Evolutionary conservation across 2,329 filamentous ascomycete genomes (phyloP), one percentile per base, ranked within the genome.

Genomic region (Geoglossum cookeanum): DNA sequence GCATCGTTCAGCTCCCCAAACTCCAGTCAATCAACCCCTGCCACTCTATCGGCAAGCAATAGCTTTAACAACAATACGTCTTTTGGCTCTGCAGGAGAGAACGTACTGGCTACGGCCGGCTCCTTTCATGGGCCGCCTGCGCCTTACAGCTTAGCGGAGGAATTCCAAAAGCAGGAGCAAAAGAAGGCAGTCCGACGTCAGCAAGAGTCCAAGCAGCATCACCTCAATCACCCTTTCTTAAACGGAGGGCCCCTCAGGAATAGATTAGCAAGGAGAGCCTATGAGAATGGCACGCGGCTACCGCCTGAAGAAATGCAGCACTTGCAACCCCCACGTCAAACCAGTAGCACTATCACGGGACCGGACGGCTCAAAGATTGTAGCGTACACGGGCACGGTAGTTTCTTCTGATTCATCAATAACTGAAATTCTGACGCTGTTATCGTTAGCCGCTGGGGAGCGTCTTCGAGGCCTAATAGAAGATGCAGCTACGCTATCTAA

Each of bases 381-480:
- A 2, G 70, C 78, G 47, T 82, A 83, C 0, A 83, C 82, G 1
- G 80, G 80, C 22, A 87, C 85, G 57, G 78, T 94, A 42, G 78
- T 92, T 0, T 81, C 84, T 39, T 67, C 70, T 22, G 85, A 89
- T 48, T 80, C 86, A 1, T 81, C 79, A 57, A 73, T 95, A 37
- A 84, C 85, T 13, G 89, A 95, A 60, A 85, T 96, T 62, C 71
- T 96, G 49, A 85, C 87, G 30, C 74, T 96, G 15, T 68, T 96
- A 58, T 92, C 88, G 4, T 77, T 96, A 58, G 86, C 87, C 17
- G 83, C 87, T 8, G 87, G 91, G 66, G 85, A 94, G 63, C 79
- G 88, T 32, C 64, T 96, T 42, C 78, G 86, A 56, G 79, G 81
- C 11, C 70, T 96, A 33, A 66, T 96, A 3, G 85, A 90, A 65